Conservation (phyloP, 345 rosid species). For the Gossypium turneri region DNA sequence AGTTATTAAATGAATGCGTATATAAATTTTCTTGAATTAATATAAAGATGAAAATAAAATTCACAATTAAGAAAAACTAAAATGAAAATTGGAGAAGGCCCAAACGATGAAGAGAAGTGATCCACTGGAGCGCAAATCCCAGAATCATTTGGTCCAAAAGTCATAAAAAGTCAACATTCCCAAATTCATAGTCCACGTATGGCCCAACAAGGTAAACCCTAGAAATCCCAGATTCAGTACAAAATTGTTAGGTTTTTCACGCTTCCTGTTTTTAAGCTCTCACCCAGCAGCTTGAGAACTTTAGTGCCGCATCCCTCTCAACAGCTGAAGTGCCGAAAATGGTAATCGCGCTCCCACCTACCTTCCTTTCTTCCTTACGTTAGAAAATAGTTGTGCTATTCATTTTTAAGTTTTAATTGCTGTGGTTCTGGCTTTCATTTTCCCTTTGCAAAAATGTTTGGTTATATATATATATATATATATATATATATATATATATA, state of each 20-base stretch:
- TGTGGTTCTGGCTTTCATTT: neutral
- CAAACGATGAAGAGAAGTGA: neutral
- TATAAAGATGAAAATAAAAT: too few species aligned
- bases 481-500: too few species aligned
- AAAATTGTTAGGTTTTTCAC: neutral
- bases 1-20: too few species aligned
- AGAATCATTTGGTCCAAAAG: neutral
- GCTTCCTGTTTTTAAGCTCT: neutral
- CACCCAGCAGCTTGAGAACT: neutral
- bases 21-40: too few species aligned
- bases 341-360: neutral
- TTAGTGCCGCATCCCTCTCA: neutral
- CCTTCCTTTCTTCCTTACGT: neutral
- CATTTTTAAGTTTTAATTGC: neutral
- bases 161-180: neutral
- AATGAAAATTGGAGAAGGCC: neutral
- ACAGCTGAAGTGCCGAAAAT: neutral
- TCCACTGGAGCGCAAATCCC: neutral
- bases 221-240: neutral
- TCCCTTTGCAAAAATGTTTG: neutral
- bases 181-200: neutral
- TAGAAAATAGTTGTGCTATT: neutral
- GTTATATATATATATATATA: neutral
- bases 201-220: slow-evolving; percentile 7
- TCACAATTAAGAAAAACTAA: too few species aligned